phyloP scores from a whole-genome alignment of 352 stramenopile genomes.

The Globisporangium splendens region DNA sequence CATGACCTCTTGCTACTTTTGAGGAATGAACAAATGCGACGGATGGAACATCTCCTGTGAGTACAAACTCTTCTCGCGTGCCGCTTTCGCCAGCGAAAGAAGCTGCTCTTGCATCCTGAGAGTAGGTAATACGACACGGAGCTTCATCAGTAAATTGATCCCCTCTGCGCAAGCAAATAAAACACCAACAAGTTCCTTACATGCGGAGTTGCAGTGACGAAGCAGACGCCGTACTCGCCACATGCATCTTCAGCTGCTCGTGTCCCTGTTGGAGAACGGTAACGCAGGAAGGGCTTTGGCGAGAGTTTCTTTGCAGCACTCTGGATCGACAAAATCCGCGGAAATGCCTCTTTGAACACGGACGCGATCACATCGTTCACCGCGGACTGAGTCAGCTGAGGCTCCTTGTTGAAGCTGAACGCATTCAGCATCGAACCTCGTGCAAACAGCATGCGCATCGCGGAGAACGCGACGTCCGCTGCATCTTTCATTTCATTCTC shows the following conservation, averaged over 20 bases:
- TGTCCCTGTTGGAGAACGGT: constrained; percentile 25
- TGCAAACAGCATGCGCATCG: constrained; percentile 59
- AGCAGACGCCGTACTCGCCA: neutral
- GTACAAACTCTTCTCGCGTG: constrained; percentile 13
- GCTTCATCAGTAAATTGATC: neutral
- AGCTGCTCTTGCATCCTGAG: constrained; percentile 10
- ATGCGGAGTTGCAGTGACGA: constrained; percentile 7
- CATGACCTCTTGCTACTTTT: constrained; percentile 12
- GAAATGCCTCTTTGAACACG: constrained; percentile 66
- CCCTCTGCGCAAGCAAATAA: too few species aligned
- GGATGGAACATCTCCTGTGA: constrained; percentile 40
- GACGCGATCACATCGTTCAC: constrained; percentile 62
- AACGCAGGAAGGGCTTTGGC: constrained; percentile 34
- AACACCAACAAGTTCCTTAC: constrained; percentile 3
- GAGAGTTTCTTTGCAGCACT: constrained; percentile 39
- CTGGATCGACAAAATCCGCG: constrained; percentile 47
- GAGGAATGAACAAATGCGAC: constrained; percentile 26
- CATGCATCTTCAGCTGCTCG: constrained; percentile 20
- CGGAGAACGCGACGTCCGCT: constrained; percentile 44
- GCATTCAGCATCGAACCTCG: constrained; percentile 32
- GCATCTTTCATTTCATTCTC: constrained; percentile 13
- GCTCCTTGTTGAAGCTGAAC: constrained; percentile 31
- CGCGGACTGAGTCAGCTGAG: constrained; percentile 28
- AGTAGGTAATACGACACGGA: neutral
- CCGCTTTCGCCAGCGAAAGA: neutral